Percentiles rank a stretch among this genome's conserved stretches.
Evolutionary conservation across 805 yeast species (phyloP).

Genomic region (Saccharomycopsis sp.): DNA sequence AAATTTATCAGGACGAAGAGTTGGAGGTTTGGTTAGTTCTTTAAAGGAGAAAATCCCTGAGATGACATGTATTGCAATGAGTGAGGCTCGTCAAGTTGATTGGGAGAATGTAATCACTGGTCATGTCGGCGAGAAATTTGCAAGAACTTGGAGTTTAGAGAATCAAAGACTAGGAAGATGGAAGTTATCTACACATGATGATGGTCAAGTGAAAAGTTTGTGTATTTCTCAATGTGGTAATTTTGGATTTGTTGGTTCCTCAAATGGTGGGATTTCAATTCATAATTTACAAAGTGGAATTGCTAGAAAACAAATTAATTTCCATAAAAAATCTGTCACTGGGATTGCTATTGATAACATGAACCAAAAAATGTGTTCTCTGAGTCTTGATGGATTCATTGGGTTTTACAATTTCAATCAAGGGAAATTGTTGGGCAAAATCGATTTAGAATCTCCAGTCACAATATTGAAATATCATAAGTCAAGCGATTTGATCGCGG

Average conservation of each 20-base stretch:
- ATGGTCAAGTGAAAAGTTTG: conserved; percentile 65
- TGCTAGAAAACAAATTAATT: conserved; percentile 57
- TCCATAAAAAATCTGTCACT: conserved; percentile 75
- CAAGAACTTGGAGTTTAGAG: conserved; percentile 85
- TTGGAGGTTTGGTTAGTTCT: conserved; percentile 48
- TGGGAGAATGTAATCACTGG: conserved; percentile 94
- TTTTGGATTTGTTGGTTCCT: conserved; percentile 86
- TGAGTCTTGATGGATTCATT: conserved; percentile 83
- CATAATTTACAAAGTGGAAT: conserved; percentile 92
- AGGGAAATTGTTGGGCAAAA: conserved; percentile 57
- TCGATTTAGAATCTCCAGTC: conserved; percentile 69
- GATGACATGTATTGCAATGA: conserved; percentile 60
- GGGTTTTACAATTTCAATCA: conserved; percentile 81
- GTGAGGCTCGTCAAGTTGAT: conserved; percentile 70
- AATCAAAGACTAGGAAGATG: conserved; percentile 75
- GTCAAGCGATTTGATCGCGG: conserved; percentile 76
- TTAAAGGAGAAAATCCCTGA: conserved; percentile 72
- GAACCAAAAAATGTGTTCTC: conserved; percentile 80
- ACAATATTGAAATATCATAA: conserved; percentile 73
- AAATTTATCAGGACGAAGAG: conserved; percentile 36
- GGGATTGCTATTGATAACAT: conserved; percentile 87
- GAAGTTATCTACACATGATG: conserved; percentile 67
- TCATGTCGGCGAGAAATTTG: conserved; percentile 75
- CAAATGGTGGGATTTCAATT: conserved; percentile 75
- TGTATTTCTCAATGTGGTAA: conserved; percentile 91